These are phyloP conservation scores for Melaleuca quinquenervia DNA, from an alignment of 345 rosid genomes.

Conservation along the genomic window DNA sequence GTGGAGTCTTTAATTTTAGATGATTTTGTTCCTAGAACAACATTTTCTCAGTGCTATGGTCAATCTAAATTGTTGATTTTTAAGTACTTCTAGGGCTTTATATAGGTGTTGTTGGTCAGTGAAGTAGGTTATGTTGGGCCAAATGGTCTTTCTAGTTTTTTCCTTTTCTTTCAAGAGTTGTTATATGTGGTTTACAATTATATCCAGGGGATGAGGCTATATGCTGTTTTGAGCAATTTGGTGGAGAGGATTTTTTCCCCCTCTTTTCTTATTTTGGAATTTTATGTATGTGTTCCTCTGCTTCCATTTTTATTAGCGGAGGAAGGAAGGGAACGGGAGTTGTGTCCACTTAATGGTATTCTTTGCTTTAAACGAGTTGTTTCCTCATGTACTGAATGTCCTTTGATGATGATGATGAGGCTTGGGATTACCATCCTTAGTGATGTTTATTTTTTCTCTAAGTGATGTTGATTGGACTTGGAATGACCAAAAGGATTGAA, in stretches of 20 bases:
- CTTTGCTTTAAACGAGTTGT: not conserved
- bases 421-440: not conserved
- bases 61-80: not conserved
- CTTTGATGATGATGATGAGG: not conserved
- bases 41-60: not conserved
- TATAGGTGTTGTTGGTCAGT: not conserved
- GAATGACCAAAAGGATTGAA: not conserved
- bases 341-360: not conserved
- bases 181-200: not conserved
- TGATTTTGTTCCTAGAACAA: not conserved
- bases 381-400: not conserved
- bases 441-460: not conserved
- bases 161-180: not conserved
- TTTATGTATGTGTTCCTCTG: not conserved
- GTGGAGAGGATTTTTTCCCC: not conserved
- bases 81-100: not conserved
- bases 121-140: not conserved
- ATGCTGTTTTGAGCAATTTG: not conserved
- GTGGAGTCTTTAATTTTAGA: not conserved
- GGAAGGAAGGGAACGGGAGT: not conserved
- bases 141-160: not conserved
- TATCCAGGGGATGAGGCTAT: too few relatives aligned
- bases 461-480: not conserved
- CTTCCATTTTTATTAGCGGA: not conserved
- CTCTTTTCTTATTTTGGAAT: not conserved